Evolutionary conservation across 2,329 filamentous ascomycete genomes (phyloP).

Genomic region (Aaosphaeria pasadenensis): DNA sequence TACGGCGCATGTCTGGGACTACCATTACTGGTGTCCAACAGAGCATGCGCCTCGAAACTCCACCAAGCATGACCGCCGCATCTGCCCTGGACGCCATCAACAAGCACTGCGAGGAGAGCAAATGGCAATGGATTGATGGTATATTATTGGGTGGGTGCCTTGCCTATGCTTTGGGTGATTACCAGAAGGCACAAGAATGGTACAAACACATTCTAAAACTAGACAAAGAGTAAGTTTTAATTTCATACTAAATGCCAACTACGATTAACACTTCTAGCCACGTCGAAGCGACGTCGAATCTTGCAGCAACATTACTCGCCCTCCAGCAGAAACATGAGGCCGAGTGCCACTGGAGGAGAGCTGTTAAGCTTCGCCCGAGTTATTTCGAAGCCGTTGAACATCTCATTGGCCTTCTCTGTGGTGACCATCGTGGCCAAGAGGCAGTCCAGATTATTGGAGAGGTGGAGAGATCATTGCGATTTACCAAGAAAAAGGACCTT

Average conservation of each 20-base stretch:
- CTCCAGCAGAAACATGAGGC: constrained; percentile 80
- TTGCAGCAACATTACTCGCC: constrained; percentile 84
- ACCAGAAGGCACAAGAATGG: constrained; percentile 72
- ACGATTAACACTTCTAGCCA: constrained; percentile 53
- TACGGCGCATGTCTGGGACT: constrained; percentile 32
- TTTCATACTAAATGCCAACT: not conserved
- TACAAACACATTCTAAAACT: constrained; percentile 65
- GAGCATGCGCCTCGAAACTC: constrained; percentile 22
- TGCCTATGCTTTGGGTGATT: constrained; percentile 84
- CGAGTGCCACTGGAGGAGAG: constrained; percentile 78
- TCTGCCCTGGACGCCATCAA: constrained; percentile 37
- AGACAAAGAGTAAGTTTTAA: constrained; percentile 50
- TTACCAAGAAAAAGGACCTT: constrained; percentile 45
- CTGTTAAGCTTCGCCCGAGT: constrained; percentile 77
- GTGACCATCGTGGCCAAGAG: constrained; percentile 74
- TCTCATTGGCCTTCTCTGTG: constrained; percentile 82
- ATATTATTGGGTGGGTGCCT: constrained; percentile 89
- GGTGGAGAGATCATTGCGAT: constrained; percentile 70
- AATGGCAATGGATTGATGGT: constrained; percentile 75
- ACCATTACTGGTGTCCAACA: constrained; percentile 27
- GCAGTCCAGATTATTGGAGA: constrained; percentile 84
- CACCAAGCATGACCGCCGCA: constrained; percentile 34
- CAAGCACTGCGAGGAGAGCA: constrained; percentile 39
- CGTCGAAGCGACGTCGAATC: constrained; percentile 90
- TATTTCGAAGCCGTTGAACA: constrained; percentile 96